Base-by-base conservation (phyloP, 805 yeast genomes). In the Sporopachydermia quercuum region DNA sequence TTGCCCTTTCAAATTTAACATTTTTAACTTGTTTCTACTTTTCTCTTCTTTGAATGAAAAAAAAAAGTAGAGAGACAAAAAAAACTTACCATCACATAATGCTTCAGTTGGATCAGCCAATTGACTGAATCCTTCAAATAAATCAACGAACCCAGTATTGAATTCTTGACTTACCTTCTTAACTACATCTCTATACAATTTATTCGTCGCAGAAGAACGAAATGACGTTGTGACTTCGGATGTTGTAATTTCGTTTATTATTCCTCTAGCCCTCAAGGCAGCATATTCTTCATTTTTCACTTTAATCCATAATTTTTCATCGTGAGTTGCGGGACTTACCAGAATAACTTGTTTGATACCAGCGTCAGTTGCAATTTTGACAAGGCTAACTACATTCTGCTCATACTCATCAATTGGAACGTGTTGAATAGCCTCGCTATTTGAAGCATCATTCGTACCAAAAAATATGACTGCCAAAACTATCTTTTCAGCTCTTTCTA, bases 371-470 rank as follows among this genome's bases (percentile, higher is more conserved):
- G 70, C 63, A 43, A 63, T 45, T 4, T 58, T 46, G 11, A 74
- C 60, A 49, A 83, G 46, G 6, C 44, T 40, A 18, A 46, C 49
- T 44, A 70, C 59, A 49, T 85, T 85, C 13, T 53, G 56, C 15
- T 55, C 42, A 51, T 58, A 83, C 42, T 66, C 59, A 0, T 56
- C 67, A 3, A 78, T 15, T 1, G 72, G 70, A 6, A 83, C 83
- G 16, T 58, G 57, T 46, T 70, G 74, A 3, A 53, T 49, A 8
- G 40, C 39, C 1, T 52, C 61, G 5, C 59, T 46, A 23, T 8
- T 23, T 3, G 70, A 65, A 0, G 79, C 66, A 54, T 86, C 96
- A 51, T 86, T 86, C 11, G 94, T 71, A 3, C 96, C 96, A 49
- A 83, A 74, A 52, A 80, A 85, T 2, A 85, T 59, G 6, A 76